Conservation (phyloP, 805 yeast genomes). For the Ogataea corticis region DNA sequence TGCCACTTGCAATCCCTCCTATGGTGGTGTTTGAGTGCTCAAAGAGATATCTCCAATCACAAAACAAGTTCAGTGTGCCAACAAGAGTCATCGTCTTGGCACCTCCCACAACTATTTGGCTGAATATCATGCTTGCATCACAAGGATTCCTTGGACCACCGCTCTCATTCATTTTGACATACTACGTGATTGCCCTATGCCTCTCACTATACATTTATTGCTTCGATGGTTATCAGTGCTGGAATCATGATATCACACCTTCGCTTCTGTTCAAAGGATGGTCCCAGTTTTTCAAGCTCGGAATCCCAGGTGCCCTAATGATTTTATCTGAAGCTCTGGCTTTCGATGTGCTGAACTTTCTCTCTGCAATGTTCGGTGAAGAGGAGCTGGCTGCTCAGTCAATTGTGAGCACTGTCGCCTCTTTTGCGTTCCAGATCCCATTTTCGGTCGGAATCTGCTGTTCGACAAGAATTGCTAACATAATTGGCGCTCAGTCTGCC, state of each 20-base stretch:
- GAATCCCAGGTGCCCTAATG: slow-evolving; percentile 56
- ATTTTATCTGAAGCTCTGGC: slow-evolving; percentile 58
- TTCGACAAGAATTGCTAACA: slow-evolving; percentile 55
- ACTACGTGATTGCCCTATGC: slow-evolving; percentile 64
- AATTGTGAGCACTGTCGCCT: slow-evolving; percentile 49
- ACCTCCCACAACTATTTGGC: slow-evolving; percentile 63
- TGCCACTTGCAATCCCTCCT: slow-evolving; percentile 66
- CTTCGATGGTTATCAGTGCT: slow-evolving; percentile 66
- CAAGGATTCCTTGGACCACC: slow-evolving; percentile 75
- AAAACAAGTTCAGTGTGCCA: slow-evolving; percentile 74
- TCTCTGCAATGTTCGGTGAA: slow-evolving; percentile 49
- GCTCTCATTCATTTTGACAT: slow-evolving; percentile 62
- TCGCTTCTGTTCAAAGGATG: slow-evolving; percentile 40
- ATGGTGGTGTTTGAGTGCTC: slow-evolving; percentile 66
- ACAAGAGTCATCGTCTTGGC: slow-evolving; percentile 65
- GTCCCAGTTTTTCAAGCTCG: slow-evolving; percentile 44
- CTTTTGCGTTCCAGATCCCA: slow-evolving; percentile 51
- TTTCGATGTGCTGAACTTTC: slow-evolving; percentile 51
- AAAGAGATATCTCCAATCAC: slow-evolving; percentile 72
- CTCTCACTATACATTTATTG: slow-evolving; percentile 52
- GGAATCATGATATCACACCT: slow-evolving; percentile 41
- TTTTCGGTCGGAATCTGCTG: slow-evolving; percentile 53
- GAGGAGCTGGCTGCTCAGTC: slow-evolving; percentile 54
- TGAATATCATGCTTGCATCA: slow-evolving; percentile 58
- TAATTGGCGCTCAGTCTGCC: slow-evolving; percentile 46